Evolutionary conservation across 2,329 filamentous ascomycete genomes (phyloP), one percentile per base, ranked within the genome.

Genomic region (Zymoseptoria pseudotritici): DNA sequence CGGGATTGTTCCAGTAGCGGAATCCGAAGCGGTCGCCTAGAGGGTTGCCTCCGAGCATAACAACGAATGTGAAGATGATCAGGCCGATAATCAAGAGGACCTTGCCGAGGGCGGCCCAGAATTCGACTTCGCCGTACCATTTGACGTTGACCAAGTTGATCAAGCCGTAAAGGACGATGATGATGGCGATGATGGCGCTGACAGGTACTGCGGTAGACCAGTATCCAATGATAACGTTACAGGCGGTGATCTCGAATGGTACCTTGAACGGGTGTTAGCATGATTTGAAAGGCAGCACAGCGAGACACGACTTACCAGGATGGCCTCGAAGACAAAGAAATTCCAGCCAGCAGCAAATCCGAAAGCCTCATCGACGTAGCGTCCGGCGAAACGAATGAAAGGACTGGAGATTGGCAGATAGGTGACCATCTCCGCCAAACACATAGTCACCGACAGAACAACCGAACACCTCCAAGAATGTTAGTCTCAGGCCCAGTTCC

Each of bases 11-110:
- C 84, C 85, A 88, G 71, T 82, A 85, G 8, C 86, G 81, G 71
- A 93, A 93, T 0, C 89, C 89, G 63, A 89, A 89, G 0, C 83
- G 78, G 65, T 92, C 87, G 46, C 83, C 62, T 0, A 85, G 72
- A 0, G 91, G 91, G 66, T 93, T 94, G 2, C 88, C 91, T 17
- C 70, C 91, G 0, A 94, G 76, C 86, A 94, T 93, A 64, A 86
- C 84, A 64, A 95, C 81, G 69, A 96, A 90, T 2, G 90, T 93
- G 76, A 90, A 92, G 63, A 85, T 67, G 65, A 92, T 82, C 55
- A 93, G 79, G 1, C 84, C 87, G 42, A 91, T 74, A 61, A 89
- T 89, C 55, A 91, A 79, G 2, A 91, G 66, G 2, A 91, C 82
- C 71, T 91, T 79, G 60, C 75, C 20, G 86, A 66, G 42, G 9